Percentiles rank a stretch among this genome's conserved stretches.
phyloP scores from a whole-genome alignment of 2,329 filamentous ascomycete genomes.

The Amphichorda felina region DNA sequence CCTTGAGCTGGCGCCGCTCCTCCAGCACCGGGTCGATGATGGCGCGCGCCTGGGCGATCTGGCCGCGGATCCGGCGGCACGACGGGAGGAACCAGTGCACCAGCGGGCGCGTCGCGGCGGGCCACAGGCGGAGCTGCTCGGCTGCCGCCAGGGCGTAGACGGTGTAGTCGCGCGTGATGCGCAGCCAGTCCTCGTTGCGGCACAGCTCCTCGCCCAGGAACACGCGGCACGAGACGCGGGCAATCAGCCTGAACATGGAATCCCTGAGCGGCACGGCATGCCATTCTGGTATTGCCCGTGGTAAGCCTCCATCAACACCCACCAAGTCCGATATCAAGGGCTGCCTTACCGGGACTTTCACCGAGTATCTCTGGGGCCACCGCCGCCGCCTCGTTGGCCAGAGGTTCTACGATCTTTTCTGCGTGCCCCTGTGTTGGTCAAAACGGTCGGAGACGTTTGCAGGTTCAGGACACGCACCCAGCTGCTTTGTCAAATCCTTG shows the following conservation, averaged over 20 bases:
- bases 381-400: no score
- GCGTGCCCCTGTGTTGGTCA: no score
- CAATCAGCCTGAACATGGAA: constrained; percentile 6
- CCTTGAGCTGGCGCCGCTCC: constrained; percentile 29
- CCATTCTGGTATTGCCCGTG: no score
- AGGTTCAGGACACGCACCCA: no score
- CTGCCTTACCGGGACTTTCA: no score
- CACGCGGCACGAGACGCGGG: constrained; percentile 14
- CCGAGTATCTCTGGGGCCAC: no score
- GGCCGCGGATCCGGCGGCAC: constrained; percentile 15
- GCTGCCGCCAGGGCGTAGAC: constrained; percentile 20
- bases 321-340: no score
- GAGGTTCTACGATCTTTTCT: no score
- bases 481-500: no score
- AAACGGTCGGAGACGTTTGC: no score
- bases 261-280: constrained; percentile 5
- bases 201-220: constrained; percentile 21
- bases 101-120: constrained; percentile 30
- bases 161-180: constrained; percentile 31
- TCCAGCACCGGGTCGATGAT: constrained; percentile 26
- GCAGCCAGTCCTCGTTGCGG: constrained; percentile 29
- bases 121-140: constrained; percentile 23
- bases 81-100: constrained; percentile 30
- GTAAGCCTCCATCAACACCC: no score
- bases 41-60: constrained; percentile 3